Evolutionary conservation across 2,329 filamentous ascomycete species (phyloP).

Genomic region (Cladorrhinum sp.): DNA sequence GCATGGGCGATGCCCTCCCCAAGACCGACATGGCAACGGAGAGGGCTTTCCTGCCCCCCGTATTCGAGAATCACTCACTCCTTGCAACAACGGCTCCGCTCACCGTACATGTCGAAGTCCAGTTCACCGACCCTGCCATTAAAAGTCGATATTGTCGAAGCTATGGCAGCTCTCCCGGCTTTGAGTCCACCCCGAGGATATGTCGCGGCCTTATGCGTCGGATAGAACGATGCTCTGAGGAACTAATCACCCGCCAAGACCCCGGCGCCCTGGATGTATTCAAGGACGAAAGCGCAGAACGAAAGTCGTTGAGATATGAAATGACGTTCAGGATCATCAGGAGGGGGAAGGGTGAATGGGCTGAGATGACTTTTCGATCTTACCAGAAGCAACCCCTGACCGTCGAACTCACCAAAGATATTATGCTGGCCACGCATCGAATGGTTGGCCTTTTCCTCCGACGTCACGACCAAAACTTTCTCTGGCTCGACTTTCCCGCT

Average conservation of each 20-base stretch:
- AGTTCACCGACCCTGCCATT: conserved; percentile 44
- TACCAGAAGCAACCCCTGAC: conserved; percentile 49
- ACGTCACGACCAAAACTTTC: conserved; percentile 49
- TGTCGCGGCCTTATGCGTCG: conserved; percentile 49
- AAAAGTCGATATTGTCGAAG: conserved; percentile 42
- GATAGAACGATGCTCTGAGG: conserved; percentile 50
- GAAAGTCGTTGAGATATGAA: conserved; percentile 48
- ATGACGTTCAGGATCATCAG: conserved; percentile 46
- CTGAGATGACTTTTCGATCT: conserved; percentile 46
- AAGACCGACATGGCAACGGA: conserved; percentile 25
- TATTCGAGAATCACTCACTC: conserved; percentile 21
- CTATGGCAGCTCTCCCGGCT: conserved; percentile 45
- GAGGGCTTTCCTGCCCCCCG: conserved; percentile 23
- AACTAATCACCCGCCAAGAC: conserved; percentile 54
- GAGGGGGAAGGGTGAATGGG: conserved; percentile 40
- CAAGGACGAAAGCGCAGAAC: conserved; percentile 27
- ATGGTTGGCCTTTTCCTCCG: conserved; percentile 51
- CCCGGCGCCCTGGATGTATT: conserved; percentile 42
- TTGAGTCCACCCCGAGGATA: conserved; percentile 45
- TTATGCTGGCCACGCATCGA: conserved; percentile 48
- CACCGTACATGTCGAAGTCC: conserved; percentile 43
- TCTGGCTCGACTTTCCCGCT: conserved; percentile 45
- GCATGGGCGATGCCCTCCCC: conserved; percentile 25
- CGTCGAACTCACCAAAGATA: conserved; percentile 43
- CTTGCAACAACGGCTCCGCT: conserved; percentile 28